These are phyloP conservation scores for Hyaloperonospora brassicae DNA, from an alignment of 352 stramenopile species.

Conservation along the genomic window DNA sequence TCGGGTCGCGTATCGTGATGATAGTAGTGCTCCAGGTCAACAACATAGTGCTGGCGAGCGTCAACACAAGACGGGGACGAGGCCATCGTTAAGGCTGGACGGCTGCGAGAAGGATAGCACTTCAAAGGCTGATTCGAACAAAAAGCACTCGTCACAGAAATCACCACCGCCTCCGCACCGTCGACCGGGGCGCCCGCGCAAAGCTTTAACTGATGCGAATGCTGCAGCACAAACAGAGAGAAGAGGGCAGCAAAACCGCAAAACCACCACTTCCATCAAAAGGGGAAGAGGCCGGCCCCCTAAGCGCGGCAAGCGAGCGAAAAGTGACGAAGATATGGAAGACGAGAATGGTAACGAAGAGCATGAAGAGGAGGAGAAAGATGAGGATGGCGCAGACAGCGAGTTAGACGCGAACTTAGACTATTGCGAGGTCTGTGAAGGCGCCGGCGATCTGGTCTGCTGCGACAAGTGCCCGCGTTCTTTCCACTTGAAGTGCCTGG, in stretches of 20 bases:
- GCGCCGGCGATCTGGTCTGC: conserved; percentile 79
- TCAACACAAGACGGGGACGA: not conserved
- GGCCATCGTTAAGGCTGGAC: not conserved
- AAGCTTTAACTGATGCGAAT: conserved; percentile 1
- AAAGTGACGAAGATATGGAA: conserved; percentile 16
- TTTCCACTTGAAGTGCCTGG: conserved; percentile 85
- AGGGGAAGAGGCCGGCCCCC: conserved; percentile 15
- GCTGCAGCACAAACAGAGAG: conserved; percentile 2
- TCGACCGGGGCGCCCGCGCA: conserved; percentile 15
- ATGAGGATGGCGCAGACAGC: conserved; percentile 34
- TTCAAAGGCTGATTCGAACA: conserved; percentile 1
- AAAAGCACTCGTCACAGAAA: conserved; percentile 5
- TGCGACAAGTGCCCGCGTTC: conserved; percentile 88
- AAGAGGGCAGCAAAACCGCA: conserved; percentile 9
- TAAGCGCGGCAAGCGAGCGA: conserved; percentile 13
- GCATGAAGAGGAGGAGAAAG: conserved; percentile 7
- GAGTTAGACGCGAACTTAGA: conserved; percentile 77
- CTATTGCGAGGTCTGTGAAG: conserved; percentile 79
- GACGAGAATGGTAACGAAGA: conserved; percentile 19
- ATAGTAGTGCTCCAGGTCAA: conserved; percentile 5
- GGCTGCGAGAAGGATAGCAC: conserved; percentile 3
- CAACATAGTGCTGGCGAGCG: conserved; percentile 2
- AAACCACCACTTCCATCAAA: conserved; percentile 11
- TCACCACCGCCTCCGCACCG: conserved; percentile 7
- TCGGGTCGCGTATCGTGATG: not conserved